These are phyloP conservation scores for Leishmania major DNA, from an alignment of 208 protist species.

Conservation along the genomic window DNA sequence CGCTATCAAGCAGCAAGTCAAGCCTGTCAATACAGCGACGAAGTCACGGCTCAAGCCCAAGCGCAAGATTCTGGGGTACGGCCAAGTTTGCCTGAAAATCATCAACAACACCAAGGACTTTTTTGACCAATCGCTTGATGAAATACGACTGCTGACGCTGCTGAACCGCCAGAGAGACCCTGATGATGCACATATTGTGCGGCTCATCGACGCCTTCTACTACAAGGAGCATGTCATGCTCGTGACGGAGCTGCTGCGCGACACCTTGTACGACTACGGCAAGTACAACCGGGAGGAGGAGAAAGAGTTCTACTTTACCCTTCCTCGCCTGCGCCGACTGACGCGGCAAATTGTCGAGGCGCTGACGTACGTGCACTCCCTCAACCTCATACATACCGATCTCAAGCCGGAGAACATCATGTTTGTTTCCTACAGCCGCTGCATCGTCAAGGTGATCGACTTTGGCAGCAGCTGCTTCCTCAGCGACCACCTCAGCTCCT, in stretches of 20 bases:
- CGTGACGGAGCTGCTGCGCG: conserved; percentile 95
- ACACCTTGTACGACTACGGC: conserved; percentile 97
- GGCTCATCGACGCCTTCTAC: conserved; percentile 96
- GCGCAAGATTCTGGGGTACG: conserved; percentile 61
- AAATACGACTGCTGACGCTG: conserved; percentile 95
- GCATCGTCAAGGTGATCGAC: conserved; percentile 96
- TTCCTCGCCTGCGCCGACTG: conserved; percentile 90
- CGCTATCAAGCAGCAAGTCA: neutral
- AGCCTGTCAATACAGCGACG: neutral
- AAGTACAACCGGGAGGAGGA: conserved; percentile 94
- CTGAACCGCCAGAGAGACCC: conserved; percentile 92
- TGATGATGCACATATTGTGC: conserved; percentile 91
- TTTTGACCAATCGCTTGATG: conserved; percentile 97
- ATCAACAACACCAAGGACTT: conserved; percentile 98
- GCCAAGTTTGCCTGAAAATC: conserved; percentile 96
- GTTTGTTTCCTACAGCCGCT: conserved; percentile 93
- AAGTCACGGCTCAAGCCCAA: neutral
- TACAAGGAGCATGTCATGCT: conserved; percentile 98
- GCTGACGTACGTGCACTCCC: conserved; percentile 92
- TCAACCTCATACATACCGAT: conserved; percentile 96
- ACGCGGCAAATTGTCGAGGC: conserved; percentile 85
- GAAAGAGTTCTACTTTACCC: conserved; percentile 93
- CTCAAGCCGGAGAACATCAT: conserved; percentile 98
- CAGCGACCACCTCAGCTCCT: conserved; percentile 94
- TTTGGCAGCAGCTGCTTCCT: conserved; percentile 96